Evolutionary conservation across 2,329 filamentous ascomycete species (phyloP), one percentile per base, ranked within the genome.

Genomic region (Colletotrichum agaves): DNA sequence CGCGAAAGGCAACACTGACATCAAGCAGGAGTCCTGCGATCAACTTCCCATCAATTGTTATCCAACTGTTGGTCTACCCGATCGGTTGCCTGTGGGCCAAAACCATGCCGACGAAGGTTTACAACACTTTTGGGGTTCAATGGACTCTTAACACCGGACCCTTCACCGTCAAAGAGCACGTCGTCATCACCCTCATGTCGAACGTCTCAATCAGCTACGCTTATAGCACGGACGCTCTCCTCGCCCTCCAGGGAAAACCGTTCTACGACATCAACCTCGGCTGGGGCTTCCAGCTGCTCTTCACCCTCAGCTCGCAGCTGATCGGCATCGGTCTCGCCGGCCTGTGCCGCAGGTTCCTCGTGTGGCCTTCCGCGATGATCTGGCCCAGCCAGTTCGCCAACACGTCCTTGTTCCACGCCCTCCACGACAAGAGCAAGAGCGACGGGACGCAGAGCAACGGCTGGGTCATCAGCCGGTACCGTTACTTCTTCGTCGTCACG

Each of bases 291-390:
- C 83, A 88, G 71, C 76, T 89, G 2, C 77, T 89, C 21, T 80
- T 90, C 64, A 83, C 82, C 11, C 82, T 90, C 66, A 87, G 86
- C 17, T 88, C 85, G 1, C 85, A 89, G 69, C 80, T 87, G 71
- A 85, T 88, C 53, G 88, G 88, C 4, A 88, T 89, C 70, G 87
- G 87, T 1, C 77, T 90, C 15, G 87, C 88, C 1, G 87, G 87
- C 0, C 75, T 89, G 47, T 81, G 82, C 35, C 81, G 86, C 31
- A 81, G 85, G 23, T 89, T 87, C 75, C 80, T 90, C 19, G 82
- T 87, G n/a, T 84, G 79, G 75, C 88, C 86, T 0, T 85, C 87
- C 1, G 83, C 86, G 35, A 89, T 89, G 87, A 84, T 89, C 66
- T 90, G 87, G 87, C 87, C 87, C 2, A 79, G 75, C 50, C 80